These are phyloP conservation scores for Neoboletus magnificus DNA, from an alignment of 768 basidiomycete genomes.

Conservation along the genomic window DNA sequence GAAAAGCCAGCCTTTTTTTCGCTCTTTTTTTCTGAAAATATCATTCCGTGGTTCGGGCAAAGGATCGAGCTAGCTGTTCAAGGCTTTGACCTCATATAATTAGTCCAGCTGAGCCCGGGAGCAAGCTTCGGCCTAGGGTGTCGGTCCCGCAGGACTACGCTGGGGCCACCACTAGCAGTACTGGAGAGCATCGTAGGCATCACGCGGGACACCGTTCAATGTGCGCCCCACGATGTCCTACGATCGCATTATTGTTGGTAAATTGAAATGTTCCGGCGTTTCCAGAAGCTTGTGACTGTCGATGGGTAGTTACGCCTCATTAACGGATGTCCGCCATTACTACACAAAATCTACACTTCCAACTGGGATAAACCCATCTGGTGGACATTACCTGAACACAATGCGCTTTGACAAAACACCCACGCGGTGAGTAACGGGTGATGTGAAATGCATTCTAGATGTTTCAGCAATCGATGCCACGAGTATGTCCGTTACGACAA, in stretches of 20 bases:
- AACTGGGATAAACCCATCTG: background rate
- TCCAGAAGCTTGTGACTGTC: slow-evolving; percentile 5
- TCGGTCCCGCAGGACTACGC: slow-evolving; percentile 4
- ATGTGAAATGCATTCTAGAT: slow-evolving; percentile 5
- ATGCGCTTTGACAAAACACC: background rate
- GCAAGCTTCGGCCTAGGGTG: background rate
- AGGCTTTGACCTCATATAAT: background rate
- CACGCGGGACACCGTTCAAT: slow-evolving; percentile 4
- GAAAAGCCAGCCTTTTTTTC: background rate
- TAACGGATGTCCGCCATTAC: background rate
- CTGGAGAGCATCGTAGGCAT: background rate
- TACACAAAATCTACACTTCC: background rate
- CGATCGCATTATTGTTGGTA: background rate
- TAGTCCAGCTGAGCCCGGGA: background rate
- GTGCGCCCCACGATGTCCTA: slow-evolving; percentile 1
- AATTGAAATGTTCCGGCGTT: slow-evolving; percentile 4
- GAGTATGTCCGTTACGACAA: slow-evolving; percentile 10
- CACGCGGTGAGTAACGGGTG: background rate
- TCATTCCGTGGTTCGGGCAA: background rate
- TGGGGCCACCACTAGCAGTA: background rate
- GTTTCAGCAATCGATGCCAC: slow-evolving; percentile 4
- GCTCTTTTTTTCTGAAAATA: background rate
- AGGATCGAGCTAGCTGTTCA: background rate
- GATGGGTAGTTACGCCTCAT: background rate
- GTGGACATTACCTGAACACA: background rate